phyloP scores from a whole-genome alignment of 805 yeast species.

The Priceomyces fermenticarens region DNA sequence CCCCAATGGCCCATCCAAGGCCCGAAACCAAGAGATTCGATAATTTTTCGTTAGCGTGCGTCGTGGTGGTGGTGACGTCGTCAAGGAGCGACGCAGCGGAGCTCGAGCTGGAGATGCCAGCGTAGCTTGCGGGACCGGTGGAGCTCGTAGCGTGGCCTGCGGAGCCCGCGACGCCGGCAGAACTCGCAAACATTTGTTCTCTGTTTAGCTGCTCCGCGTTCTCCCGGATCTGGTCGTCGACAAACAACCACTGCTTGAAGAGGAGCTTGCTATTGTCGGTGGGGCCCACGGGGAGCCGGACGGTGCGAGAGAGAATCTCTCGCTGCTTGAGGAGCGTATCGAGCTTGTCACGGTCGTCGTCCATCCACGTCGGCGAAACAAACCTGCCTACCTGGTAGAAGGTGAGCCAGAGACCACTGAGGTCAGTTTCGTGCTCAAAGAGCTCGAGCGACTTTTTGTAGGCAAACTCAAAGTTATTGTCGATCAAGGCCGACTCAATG shows the following conservation, averaged over 20 bases:
- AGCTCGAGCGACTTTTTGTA: slow-evolving; percentile 39
- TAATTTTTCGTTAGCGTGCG: slow-evolving; percentile 44
- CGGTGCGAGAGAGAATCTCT: slow-evolving; percentile 49
- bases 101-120: slow-evolving; percentile 11
- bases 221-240: slow-evolving; percentile 36
- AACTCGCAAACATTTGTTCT: too few species aligned
- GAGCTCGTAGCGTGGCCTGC: too few species aligned
- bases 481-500: slow-evolving; percentile 64
- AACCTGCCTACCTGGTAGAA: slow-evolving; percentile 71
- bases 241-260: slow-evolving; percentile 59
- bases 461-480: slow-evolving; percentile 62
- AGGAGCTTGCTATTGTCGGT: slow-evolving; percentile 53
- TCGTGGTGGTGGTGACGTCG: slow-evolving; percentile 29
- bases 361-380: slow-evolving; percentile 27
- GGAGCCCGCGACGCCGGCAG: too few species aligned
- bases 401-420: slow-evolving; percentile 58
- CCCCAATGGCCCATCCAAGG: slow-evolving; percentile 65
- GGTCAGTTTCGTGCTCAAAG: too few species aligned
- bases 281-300: slow-evolving; percentile 39
- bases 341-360: slow-evolving; percentile 11
- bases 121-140: too few species aligned
- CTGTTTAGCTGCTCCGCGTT: slow-evolving; percentile 7
- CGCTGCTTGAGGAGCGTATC: slow-evolving; percentile 47
- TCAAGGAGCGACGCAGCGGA: slow-evolving; percentile 25
- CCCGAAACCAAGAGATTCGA: slow-evolving; percentile 53